A percentile compares a stretch with the other conserved stretches of the same genome.
Conservation (phyloP, 2,329 filamentous ascomycete species). For the Cryphonectria parasitica region DNA sequence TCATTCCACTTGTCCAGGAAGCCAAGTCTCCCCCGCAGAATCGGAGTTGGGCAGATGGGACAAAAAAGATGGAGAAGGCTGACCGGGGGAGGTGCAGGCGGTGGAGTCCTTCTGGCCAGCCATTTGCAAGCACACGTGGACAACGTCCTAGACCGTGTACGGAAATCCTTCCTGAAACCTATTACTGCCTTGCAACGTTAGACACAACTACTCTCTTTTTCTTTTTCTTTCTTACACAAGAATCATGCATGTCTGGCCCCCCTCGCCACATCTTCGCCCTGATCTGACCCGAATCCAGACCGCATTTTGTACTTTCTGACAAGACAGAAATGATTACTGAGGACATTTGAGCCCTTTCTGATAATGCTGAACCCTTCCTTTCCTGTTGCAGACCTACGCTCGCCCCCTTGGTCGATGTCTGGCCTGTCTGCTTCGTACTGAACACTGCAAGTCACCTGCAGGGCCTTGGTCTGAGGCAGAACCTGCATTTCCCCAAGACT, state of each 20-base stretch:
- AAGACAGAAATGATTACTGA: background rate
- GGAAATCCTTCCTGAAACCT: background rate
- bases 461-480: background rate
- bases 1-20: background rate
- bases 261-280: conserved; percentile 1
- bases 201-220: background rate
- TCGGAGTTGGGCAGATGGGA: background rate
- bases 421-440: background rate
- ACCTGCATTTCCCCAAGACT: background rate
- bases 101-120: background rate
- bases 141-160: background rate
- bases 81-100: background rate
- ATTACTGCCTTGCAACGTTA: background rate
- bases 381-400: background rate
- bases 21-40: conserved; percentile 1
- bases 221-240: background rate
- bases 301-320: background rate
- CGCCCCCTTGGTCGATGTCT: background rate
- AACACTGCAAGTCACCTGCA: background rate
- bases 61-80: background rate
- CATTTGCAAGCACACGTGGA: background rate
- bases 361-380: conserved; percentile 1
- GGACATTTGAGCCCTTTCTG: background rate
- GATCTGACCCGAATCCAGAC: conserved; percentile 6
- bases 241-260: background rate